Evolutionary conservation across 441 rosid genomes (phyloP).

Genomic region (Syzygium syzygioides): DNA sequence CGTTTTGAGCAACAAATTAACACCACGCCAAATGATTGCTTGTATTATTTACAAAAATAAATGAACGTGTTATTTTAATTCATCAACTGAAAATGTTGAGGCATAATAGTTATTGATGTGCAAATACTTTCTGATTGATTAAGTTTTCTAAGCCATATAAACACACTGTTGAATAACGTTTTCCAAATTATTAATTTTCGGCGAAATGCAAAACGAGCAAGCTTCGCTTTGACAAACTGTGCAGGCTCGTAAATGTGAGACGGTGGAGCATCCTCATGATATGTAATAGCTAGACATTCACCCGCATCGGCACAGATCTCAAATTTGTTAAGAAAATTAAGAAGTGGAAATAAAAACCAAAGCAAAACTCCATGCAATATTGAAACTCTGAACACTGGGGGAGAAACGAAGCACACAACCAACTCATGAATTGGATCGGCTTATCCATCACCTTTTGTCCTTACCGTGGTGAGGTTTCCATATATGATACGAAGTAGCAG

Average conservation of each 20-base stretch:
- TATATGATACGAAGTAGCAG: not conserved
- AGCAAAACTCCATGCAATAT: not conserved
- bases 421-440: not conserved
- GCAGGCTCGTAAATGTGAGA: not conserved
- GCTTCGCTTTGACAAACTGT: rapidly evolving
- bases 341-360: not conserved
- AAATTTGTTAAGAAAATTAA: not conserved
- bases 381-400: not conserved
- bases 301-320: not conserved
- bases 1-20: not conserved
- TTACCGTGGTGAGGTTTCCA: not conserved
- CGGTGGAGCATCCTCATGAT: not conserved
- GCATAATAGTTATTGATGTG: not conserved
- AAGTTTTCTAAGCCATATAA: not conserved
- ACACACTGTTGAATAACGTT: not conserved
- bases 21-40: not conserved
- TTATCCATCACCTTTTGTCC: not conserved
- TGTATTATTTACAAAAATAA: not conserved
- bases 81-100: not conserved
- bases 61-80: not conserved
- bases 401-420: not conserved
- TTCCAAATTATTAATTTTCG: rapidly evolving
- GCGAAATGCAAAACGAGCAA: not conserved
- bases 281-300: not conserved
- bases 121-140: not conserved